These are phyloP conservation scores for Naganishia albida DNA, from an alignment of 1,284 basidiomycete genomes.

Conservation along the genomic window DNA sequence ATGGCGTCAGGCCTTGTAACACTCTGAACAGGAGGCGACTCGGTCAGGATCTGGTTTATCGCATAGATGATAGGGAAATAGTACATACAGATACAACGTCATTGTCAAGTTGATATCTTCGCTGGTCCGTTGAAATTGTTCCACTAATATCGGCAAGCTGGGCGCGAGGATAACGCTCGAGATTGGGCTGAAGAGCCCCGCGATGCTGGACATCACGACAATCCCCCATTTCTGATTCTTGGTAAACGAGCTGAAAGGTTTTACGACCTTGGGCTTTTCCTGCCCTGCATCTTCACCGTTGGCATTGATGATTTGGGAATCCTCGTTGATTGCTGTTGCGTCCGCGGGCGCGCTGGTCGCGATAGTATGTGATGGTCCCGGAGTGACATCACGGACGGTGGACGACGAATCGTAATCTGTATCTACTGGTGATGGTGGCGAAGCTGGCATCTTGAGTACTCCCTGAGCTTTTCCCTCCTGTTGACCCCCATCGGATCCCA, in stretches of 20 bases:
- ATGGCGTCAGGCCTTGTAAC: constrained; percentile 52
- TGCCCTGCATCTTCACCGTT: neutral
- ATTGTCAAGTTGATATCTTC: constrained; percentile 50
- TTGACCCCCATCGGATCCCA: neutral
- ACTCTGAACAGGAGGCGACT: constrained; percentile 33
- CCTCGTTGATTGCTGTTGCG: constrained; percentile 10
- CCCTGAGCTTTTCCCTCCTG: neutral
- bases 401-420: constrained; percentile 15
- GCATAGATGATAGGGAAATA: neutral
- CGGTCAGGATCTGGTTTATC: too few relatives aligned
- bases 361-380: neutral
- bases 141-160: constrained; percentile 45
- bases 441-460: neutral
- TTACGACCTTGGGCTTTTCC: neutral
- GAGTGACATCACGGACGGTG: constrained; percentile 16
- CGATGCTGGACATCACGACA: constrained; percentile 42
- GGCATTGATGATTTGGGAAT: neutral
- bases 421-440: neutral
- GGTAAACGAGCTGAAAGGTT: constrained; percentile 42
- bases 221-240: constrained; percentile 45
- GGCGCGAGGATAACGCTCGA: constrained; percentile 48
- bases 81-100: constrained; percentile 48
- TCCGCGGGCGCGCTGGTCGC: constrained; percentile 1
- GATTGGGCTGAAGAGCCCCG: constrained; percentile 46
- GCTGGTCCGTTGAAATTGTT: constrained; percentile 42